Evolutionary conservation across 495 filamentous ascomycete genomes (phyloP), one percentile per base, ranked within the genome.

Genomic region (Collariella sp.): DNA sequence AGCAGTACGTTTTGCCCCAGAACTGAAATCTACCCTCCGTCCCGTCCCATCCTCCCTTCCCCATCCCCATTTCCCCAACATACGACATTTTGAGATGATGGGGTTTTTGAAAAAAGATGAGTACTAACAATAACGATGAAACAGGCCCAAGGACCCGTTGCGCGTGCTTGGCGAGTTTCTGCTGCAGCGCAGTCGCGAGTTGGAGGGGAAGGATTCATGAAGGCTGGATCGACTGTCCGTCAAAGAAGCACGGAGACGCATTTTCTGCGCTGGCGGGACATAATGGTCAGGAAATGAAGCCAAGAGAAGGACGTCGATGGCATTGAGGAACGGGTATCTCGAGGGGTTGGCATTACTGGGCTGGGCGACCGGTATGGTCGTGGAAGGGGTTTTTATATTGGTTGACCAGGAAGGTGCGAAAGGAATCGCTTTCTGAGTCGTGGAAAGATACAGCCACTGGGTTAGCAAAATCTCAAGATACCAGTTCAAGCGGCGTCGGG

Each of bases 101-200:
- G n/a, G n/a, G n/a, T n/a, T n/a, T 31, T 31, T 31, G 26, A 31
- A 31, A 9, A 31, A 31, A 35, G 20, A 13, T 16, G 35, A 0
- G 10, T 36, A 43, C 52, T 55, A 23, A 61, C 40, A 5, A 7
- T 41, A 24, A 1, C 3, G 19, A 38, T 12, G 9, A 7, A 22
- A 45, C 52, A 84, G 81, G 66, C 93, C 94, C 0, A 78, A 86
- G 33, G 88, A 96, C 66, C 93, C 93, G 24, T 71, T 99, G 46
- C 82, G 85, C 29, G 87, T 84, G 33, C 72, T 99, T 7, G 87
- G 89, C 1, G 91, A 96, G 67, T 97, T 82, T 70, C 70, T 99
- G 22, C 72, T 94, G 46, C 83, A 89, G 68, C 83, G 82, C 49
- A 91, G 88, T 57, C 85, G 76, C 60, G 90, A 97, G 65, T 49